Base-by-base conservation (phyloP, 23 red algal genomes). In the Rhodosorus marinus region DNA sequence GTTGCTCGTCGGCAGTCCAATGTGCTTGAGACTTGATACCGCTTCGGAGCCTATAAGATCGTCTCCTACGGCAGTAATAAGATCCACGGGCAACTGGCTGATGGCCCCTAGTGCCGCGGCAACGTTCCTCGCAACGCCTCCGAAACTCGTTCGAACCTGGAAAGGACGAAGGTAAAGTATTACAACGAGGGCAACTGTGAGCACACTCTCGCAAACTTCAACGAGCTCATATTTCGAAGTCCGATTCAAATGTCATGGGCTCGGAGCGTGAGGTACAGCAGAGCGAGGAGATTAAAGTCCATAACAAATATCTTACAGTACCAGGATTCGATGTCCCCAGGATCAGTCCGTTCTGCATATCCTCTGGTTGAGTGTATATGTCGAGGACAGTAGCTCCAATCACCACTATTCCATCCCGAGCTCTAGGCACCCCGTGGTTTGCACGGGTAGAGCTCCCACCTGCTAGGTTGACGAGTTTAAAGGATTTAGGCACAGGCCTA, bases 81-180 rank as follows among this genome's bases (percentile, higher is more conserved):
- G 63, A 2, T 33, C 20, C 22, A 83, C 53, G 15, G 52, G 55
- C 29, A 68, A 59, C 0, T 22, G 34, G 20, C 55, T 51, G 35
- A 45, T 52, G 40, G 46, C 28, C 20, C 24, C 6, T 27, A 67
- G 54, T 28, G 60, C 66, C 7, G 45, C 31, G 17, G 77, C 77
- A 53, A 83, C 51, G 26, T 83, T 83, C 17, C 46, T 38, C 22
- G 38, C 77, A 47, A 83, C 77, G 1, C 77, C 77, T 22, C 77
- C 77, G 26, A 55, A 33, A 26, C 52, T 47, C 34, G 54, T 15
- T 17, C 36, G 45, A 47, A 83, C 31, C n/a, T n/a, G n/a, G n/a
- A n/a, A n/a, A n/a, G n/a, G n/a, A n/a, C n/a, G n/a, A n/a, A n/a
- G n/a, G n/a, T n/a, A n/a, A n/a, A n/a, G n/a, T n/a, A n/a, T n/a